These are phyloP conservation scores for Starmerella apis DNA, from an alignment of 805 yeast species.

Conservation along the genomic window DNA sequence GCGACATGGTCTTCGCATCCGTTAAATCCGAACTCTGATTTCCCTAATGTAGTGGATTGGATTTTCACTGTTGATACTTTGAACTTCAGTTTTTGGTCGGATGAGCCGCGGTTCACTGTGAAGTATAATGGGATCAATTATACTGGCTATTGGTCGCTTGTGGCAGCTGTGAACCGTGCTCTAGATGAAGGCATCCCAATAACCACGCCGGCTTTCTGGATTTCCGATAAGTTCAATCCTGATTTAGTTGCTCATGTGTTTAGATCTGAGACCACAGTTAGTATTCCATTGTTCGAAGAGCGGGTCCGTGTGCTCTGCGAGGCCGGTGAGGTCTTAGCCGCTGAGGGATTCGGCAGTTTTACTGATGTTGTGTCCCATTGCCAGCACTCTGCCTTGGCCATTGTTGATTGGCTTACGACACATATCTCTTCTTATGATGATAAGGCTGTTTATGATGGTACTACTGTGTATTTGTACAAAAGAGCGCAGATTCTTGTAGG, in stretches of 20 bases:
- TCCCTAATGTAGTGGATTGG: constrained; percentile 31
- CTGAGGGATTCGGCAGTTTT: constrained; percentile 20
- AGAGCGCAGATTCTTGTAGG: constrained; percentile 38
- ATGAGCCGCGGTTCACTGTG: constrained; percentile 33
- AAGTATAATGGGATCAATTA: constrained; percentile 29
- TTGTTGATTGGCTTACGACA: constrained; percentile 29
- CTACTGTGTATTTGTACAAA: constrained; percentile 31
- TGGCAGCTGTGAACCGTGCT: constrained; percentile 37
- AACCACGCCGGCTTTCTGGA: constrained; percentile 34
- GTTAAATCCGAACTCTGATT: constrained; percentile 29
- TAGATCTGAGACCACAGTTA: constrained; percentile 29
- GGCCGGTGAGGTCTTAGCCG: constrained; percentile 30
- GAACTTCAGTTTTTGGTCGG: constrained; percentile 39
- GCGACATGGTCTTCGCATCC: constrained; percentile 34
- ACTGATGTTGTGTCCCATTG: constrained; percentile 26
- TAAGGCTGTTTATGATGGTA: constrained; percentile 27
- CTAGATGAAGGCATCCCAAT: constrained; percentile 34
- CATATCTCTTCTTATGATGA: constrained; percentile 33
- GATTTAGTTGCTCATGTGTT: constrained; percentile 29
- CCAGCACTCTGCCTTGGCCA: constrained; percentile 29
- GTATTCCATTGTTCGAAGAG: constrained; percentile 32
- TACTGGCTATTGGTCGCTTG: constrained; percentile 40
- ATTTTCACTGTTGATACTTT: constrained; percentile 36
- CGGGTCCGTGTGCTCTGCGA: constrained; percentile 32
- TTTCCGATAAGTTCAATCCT: constrained; percentile 23